A percentile compares a stretch with the other conserved stretches of the same genome.
These are phyloP conservation scores for Carpinus viminea DNA, from an alignment of 306 rosid species.

Conservation along the genomic window DNA sequence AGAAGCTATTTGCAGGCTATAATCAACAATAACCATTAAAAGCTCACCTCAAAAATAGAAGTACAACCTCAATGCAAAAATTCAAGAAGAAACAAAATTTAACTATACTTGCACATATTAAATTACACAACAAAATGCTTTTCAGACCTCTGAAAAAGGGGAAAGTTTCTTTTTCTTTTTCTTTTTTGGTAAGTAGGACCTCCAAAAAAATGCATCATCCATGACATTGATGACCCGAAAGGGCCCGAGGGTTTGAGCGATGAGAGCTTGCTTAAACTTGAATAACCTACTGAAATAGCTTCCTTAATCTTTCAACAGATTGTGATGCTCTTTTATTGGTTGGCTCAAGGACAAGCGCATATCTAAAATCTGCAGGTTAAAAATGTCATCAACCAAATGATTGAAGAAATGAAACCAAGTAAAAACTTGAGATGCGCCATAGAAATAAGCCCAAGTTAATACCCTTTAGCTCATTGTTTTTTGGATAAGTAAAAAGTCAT, in stretches of 20 bases:
- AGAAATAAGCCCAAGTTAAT: not conserved
- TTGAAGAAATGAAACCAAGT: not conserved
- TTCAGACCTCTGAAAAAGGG: constrained; percentile 23
- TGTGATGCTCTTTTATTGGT: constrained; percentile 89
- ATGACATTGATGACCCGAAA: not conserved
- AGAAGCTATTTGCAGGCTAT: not conserved
- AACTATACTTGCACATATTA: constrained; percentile 22
- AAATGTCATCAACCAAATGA: constrained; percentile 19
- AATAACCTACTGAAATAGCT: constrained; percentile 58
- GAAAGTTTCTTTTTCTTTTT: not conserved
- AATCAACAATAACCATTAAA: constrained; percentile 21
- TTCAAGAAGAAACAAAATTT: constrained; percentile 56
- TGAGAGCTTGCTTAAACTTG: constrained; percentile 11
- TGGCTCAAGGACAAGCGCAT: constrained; percentile 96
- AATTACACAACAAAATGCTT: constrained; percentile 27
- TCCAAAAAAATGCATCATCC: not conserved
- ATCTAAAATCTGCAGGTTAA: constrained; percentile 65
- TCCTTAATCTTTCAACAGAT: constrained; percentile 77
- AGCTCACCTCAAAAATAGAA: constrained; percentile 31
- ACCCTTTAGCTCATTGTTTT: not conserved
- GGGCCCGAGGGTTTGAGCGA: constrained; percentile 6
- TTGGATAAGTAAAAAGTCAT: no score
- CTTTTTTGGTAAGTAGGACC: not conserved
- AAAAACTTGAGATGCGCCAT: not conserved
- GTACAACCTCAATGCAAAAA: constrained; percentile 36